Evolutionary conservation across 1,139 yeast genomes (phyloP).

Genomic region (Yamadazyma sp.): DNA sequence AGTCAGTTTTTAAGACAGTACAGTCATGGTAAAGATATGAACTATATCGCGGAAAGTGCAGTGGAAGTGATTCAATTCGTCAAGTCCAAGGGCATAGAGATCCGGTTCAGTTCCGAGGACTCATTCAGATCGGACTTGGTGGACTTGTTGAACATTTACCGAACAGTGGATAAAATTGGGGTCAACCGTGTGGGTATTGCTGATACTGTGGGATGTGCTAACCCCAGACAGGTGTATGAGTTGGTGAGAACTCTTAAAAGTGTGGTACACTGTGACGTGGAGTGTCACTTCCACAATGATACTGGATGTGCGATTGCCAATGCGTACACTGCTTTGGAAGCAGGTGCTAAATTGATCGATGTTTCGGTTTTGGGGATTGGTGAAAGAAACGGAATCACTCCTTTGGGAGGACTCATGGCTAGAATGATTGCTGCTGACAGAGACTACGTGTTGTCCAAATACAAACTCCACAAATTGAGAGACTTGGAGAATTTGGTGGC

Average conservation of each 20-base stretch:
- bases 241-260: constrained; percentile 89
- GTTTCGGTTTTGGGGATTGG: constrained; percentile 97
- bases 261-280: constrained; percentile 95
- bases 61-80: constrained; percentile 96
- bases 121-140: constrained; percentile 97
- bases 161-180: constrained; percentile 96
- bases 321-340: constrained; percentile 97
- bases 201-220: constrained; percentile 98
- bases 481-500: constrained; percentile 96
- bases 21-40: constrained; percentile 98
- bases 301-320: constrained; percentile 99
- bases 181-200: constrained; percentile 99
- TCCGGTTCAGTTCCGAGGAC: constrained; percentile 95
- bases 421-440: constrained; percentile 99
- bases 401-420: constrained; percentile 97
- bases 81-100: constrained; percentile 95
- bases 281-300: constrained; percentile 98
- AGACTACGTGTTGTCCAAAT: constrained; percentile 91
- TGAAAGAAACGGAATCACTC: constrained; percentile 98
- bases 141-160: constrained; percentile 90
- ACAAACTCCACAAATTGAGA: constrained; percentile 93
- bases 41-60: constrained; percentile 94
- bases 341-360: constrained; percentile 94
- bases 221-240: constrained; percentile 98
- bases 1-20: constrained; percentile 92